Base-by-base conservation (phyloP, 768 basidiomycete genomes). In the Serendipita sp. region DNA sequence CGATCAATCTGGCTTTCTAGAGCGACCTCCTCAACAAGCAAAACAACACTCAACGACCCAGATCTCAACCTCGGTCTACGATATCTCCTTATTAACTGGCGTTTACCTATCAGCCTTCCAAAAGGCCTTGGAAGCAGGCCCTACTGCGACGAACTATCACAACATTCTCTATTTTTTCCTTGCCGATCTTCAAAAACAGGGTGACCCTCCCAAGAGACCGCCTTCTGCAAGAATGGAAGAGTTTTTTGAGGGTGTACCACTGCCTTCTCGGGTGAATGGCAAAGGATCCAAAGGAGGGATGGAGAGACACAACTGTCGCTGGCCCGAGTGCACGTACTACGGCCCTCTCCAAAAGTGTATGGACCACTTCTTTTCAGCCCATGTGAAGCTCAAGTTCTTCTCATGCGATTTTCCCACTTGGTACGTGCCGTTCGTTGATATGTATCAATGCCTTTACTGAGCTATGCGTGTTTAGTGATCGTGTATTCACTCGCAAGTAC, bases 281-380 rank as follows among this genome's bases (percentile, higher is more conserved):
- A 60, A 60, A 35, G 56, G 56, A 10, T 60, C 56, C 4, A 60
- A 60, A n/a, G 56, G 56, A n/a, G 56, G 56, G 35, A 38, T 60
- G 36, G 35, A 16, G 28, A 8, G 32, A 10, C 36, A 60, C 56
- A 35, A 60, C 10, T 60, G 56, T 35, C 34, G 36, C 10, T 60
- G 56, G 56, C 56, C 28, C 4, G 28, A 8, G 34, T 60, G 56
- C 36, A 38, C n/a, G 13, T 36, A 28, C 30, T 3, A 16, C 8
- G 34, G 28, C 8, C 4, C 56, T 8, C 35, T 60, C 28, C 56
- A 60, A 36, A 60, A 60, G 18, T 60, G 56, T 35, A 60, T 60
- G n/a, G 56, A 60, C 36, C 56, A 60, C 34, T 38, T 60, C 30
- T 60, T 60, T 30, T 60, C 56, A 10, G n/a, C 23, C 8, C 56